A percentile compares a stretch with the other conserved stretches of the same genome.
Evolutionary conservation across 495 filamentous ascomycete species (phyloP).

Genomic region (Delitschia confertaspora): DNA sequence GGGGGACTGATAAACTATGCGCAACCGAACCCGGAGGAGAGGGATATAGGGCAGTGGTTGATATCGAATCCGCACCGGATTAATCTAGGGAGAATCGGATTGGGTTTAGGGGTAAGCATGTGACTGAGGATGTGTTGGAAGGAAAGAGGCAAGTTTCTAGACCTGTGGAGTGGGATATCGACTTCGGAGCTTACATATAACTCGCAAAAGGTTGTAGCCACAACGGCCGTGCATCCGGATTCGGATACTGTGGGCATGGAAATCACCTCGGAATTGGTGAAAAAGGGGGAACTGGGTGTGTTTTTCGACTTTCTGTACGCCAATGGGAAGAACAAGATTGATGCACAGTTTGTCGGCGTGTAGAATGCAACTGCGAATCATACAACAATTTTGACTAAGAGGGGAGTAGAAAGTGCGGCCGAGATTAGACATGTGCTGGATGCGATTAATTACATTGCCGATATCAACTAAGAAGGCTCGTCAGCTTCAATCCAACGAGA

Average conservation of each 20-base stretch:
- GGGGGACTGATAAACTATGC: constrained; percentile 45
- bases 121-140: constrained; percentile 36
- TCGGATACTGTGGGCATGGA: constrained; percentile 42
- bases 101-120: constrained; percentile 37
- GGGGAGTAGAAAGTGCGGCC: constrained; percentile 31
- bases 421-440: constrained; percentile 40
- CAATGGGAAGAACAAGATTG: constrained; percentile 37
- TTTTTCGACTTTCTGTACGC: constrained; percentile 47
- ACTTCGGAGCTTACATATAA: constrained; percentile 41
- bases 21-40: constrained; percentile 44
- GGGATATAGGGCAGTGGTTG: constrained; percentile 45
- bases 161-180: constrained; percentile 43
- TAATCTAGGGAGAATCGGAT: constrained; percentile 43
- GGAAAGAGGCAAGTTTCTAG: constrained; percentile 34
- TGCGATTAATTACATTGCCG: constrained; percentile 39
- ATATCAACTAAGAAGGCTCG: constrained; percentile 34
- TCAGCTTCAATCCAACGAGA: no score
- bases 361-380: constrained; percentile 38
- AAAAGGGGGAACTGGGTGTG: constrained; percentile 33
- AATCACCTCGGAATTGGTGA: constrained; percentile 37
- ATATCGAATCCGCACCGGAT: constrained; percentile 46
- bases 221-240: constrained; percentile 41
- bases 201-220: constrained; percentile 34
- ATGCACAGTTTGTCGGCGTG: constrained; percentile 42
- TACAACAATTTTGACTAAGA: constrained; percentile 32